A percentile compares a stretch with the other conserved stretches of the same genome.
Conservation (phyloP, 2,329 filamentous ascomycete species). For the Alternaria longipes region DNA sequence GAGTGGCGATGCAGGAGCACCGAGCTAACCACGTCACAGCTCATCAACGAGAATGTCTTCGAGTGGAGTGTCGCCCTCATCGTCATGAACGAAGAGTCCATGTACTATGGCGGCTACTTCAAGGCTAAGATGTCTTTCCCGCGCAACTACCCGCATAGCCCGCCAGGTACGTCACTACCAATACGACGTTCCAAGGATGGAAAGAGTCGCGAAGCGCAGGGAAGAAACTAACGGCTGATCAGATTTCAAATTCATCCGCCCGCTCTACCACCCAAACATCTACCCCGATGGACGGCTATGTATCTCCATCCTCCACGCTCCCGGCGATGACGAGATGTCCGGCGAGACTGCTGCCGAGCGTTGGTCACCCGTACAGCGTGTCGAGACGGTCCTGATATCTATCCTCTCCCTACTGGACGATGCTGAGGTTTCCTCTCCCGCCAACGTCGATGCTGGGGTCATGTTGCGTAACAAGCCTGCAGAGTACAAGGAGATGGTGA, state of each 20-base stretch:
- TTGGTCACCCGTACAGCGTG: slow-evolving; percentile 93
- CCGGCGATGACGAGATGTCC: slow-evolving; percentile 91
- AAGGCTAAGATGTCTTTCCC: slow-evolving; percentile 90
- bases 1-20: slow-evolving; percentile 23
- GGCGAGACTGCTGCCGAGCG: slow-evolving; percentile 90
- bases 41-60: slow-evolving; percentile 84
- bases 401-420: slow-evolving; percentile 92
- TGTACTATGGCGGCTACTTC: slow-evolving; percentile 93
- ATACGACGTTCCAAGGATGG: background rate
- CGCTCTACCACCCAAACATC: slow-evolving; percentile 92
- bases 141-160: slow-evolving; percentile 86
- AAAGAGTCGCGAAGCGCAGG: slow-evolving; percentile 1
- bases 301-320: slow-evolving; percentile 94
- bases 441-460: slow-evolving; percentile 92
- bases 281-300: slow-evolving; percentile 90
- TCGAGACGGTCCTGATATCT: slow-evolving; percentile 92
- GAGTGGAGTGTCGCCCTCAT: slow-evolving; percentile 89
- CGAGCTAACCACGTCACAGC: slow-evolving; percentile 57
- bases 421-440: slow-evolving; percentile 90
- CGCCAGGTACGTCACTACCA: slow-evolving; percentile 65
- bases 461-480: slow-evolving; percentile 78
- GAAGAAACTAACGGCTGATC: slow-evolving; percentile 17
- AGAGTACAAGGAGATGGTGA: slow-evolving; percentile 75
- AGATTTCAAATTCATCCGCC: slow-evolving; percentile 83
- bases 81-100: slow-evolving; percentile 89